These are phyloP conservation scores for Neonectria ditissima DNA, from an alignment of 2,329 filamentous ascomycete species.

Conservation along the genomic window DNA sequence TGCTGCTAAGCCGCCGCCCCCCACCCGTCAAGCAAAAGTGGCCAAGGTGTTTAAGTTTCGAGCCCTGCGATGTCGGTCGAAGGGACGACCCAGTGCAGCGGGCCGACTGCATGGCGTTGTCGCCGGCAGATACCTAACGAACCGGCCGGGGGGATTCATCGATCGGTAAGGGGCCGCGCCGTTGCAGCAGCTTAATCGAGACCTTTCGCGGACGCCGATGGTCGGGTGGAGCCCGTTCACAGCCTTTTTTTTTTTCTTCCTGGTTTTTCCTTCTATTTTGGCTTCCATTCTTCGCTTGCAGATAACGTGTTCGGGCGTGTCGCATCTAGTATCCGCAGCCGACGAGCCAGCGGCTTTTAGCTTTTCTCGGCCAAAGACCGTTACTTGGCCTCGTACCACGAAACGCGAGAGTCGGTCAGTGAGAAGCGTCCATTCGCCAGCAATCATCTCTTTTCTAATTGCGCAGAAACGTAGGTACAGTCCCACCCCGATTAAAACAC, in stretches of 20 bases:
- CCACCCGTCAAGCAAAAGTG: not conserved
- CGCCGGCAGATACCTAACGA: conserved; percentile 23
- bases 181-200: conserved; percentile 19
- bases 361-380: conserved; percentile 6
- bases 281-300: conserved; percentile 21
- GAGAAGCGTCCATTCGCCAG: conserved; percentile 1
- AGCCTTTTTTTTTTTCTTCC: no score
- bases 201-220: conserved; percentile 9
- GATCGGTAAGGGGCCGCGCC: conserved; percentile 16
- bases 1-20: not conserved
- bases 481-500: conserved; percentile 32
- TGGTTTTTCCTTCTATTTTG: conserved; percentile 17
- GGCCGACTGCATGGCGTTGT: conserved; percentile 25
- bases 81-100: conserved; percentile 7
- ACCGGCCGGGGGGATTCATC: conserved; percentile 17
- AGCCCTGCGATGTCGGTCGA: conserved; percentile 6
- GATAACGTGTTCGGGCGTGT: conserved; percentile 3
- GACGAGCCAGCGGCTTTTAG: conserved; percentile 1
- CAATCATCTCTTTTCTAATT: conserved; percentile 24
- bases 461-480: conserved; percentile 32
- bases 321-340: conserved; percentile 7
- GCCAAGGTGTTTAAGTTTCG: not conserved
- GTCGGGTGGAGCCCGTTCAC: conserved; percentile 11
- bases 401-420: conserved; percentile 18
- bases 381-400: conserved; percentile 16